Evolutionary conservation across 768 basidiomycete genomes (phyloP), one percentile per base, ranked within the genome.

Genomic region (Boletellus ananas): DNA sequence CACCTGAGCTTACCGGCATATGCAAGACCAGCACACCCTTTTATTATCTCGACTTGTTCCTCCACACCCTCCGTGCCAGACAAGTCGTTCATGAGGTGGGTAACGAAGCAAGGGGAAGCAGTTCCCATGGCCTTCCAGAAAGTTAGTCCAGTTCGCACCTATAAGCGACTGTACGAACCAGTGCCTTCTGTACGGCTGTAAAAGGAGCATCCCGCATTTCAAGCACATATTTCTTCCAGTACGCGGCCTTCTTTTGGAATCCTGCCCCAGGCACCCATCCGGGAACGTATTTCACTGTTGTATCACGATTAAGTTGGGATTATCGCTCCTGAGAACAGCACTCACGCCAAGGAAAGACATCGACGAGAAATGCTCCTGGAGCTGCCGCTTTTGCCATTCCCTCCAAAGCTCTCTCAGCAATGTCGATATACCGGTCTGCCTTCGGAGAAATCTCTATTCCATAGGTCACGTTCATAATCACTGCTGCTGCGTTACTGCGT

Each of bases 341-440:
- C 65, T 63, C 48, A 64, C 76, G 52, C 47, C 69, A 63, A n/a
- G 78, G 79, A 37, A 80, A 62, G 27, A 77, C 54, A 47, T 77
- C 73, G 11, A 81, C 80, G 8, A 80, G 60, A 57, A 80, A 82
- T 3, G 76, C 76, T 5, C 80, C 80, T 1, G 77, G 78, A 51
- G 70, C 72, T 9, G 74, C 72, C 0, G 78, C 79, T 58, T 74
- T 70, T 2, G 72, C 72, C 74, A 79, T 75, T 3, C 76, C 75
- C 14, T 74, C 74, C 23, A 80, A 56, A 11, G 79, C 79, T 42
- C 68, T 74, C 61, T 81, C 80, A 1, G 78, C 79, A 16, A 79
- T 69, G 3, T 68, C 65, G n/a, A 81, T 70, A 56, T 79, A 80
- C 23, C 63, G 65, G 50, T 80, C 79, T 1, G 70, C 66, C 18